Percentiles rank a stretch among this genome's conserved stretches.
Conservation (phyloP, 73 alveolate species). For the Durusdinium trenchii region DNA sequence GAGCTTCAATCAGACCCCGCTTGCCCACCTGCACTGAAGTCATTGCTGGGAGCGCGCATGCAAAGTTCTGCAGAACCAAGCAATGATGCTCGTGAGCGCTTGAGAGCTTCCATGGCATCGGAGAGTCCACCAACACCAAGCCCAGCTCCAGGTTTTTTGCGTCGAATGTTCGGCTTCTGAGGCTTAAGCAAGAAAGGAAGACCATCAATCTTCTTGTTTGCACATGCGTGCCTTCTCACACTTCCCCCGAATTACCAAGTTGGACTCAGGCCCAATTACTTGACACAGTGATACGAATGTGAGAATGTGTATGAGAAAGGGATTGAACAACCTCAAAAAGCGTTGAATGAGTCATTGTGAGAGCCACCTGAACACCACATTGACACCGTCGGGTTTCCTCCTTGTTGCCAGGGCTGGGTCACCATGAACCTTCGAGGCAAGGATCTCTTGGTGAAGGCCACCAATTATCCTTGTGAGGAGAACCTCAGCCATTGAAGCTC, state of each 20-base stretch:
- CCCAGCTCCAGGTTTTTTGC: slow-evolving; percentile 24
- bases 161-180: slow-evolving; percentile 51
- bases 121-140: neutral
- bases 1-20: slow-evolving; percentile 44
- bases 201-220: too few species aligned
- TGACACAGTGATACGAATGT: neutral
- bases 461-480: slow-evolving; percentile 10
- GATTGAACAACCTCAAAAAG: neutral
- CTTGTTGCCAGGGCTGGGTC: slow-evolving; percentile 74
- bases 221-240: too few species aligned
- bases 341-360: neutral
- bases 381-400: neutral
- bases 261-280: neutral
- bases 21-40: slow-evolving; percentile 42
- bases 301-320: too few species aligned
- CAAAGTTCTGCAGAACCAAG: neutral
- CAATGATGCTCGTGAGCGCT: slow-evolving; percentile 13
- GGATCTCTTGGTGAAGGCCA: slow-evolving; percentile 76
- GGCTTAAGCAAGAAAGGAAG: neutral
- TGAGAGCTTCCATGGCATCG: slow-evolving; percentile 55
- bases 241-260: neutral
- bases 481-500: neutral
- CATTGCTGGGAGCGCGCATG: slow-evolving; percentile 23
- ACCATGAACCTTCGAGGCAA: slow-evolving; percentile 76
- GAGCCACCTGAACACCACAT: neutral